phyloP scores from a whole-genome alignment of 805 yeast species.

The Schwanniomyces polymorphus region DNA sequence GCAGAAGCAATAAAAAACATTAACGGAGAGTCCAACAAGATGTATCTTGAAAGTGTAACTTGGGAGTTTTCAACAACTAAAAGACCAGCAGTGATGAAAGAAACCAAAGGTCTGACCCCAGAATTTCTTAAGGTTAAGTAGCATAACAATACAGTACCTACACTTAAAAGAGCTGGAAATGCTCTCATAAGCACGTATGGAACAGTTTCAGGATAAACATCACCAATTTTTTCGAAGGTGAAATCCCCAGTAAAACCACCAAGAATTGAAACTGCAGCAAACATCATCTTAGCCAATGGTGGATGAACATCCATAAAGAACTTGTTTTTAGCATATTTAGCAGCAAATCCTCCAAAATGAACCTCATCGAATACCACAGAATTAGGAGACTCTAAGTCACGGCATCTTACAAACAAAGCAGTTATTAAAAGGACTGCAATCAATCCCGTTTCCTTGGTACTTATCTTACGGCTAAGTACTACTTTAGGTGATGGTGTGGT shows the following conservation, averaged over 20 bases:
- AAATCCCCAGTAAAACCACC: conserved; percentile 77
- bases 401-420: conserved; percentile 60
- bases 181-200: conserved; percentile 74
- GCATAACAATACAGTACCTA: conserved; percentile 61
- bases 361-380: conserved; percentile 92
- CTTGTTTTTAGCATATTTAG: conserved; percentile 65
- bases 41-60: conserved; percentile 73
- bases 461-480: conserved; percentile 40
- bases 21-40: conserved; percentile 74
- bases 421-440: conserved; percentile 44
- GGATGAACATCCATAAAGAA: conserved; percentile 80
- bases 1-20: conserved; percentile 75
- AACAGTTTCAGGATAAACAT: conserved; percentile 52
- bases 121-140: conserved; percentile 71
- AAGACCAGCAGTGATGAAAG: conserved; percentile 55
- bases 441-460: conserved; percentile 23
- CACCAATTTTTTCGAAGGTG: conserved; percentile 66
- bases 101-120: conserved; percentile 66
- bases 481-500: conserved; percentile 48
- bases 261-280: conserved; percentile 64
- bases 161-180: conserved; percentile 67
- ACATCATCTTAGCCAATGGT: conserved; percentile 74
- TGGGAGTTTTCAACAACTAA: conserved; percentile 67
- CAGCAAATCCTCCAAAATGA: conserved; percentile 95
- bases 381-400: conserved; percentile 63